phyloP scores from a whole-genome alignment of 768 basidiomycete species.

The Lactarius pseudohatsudake region DNA sequence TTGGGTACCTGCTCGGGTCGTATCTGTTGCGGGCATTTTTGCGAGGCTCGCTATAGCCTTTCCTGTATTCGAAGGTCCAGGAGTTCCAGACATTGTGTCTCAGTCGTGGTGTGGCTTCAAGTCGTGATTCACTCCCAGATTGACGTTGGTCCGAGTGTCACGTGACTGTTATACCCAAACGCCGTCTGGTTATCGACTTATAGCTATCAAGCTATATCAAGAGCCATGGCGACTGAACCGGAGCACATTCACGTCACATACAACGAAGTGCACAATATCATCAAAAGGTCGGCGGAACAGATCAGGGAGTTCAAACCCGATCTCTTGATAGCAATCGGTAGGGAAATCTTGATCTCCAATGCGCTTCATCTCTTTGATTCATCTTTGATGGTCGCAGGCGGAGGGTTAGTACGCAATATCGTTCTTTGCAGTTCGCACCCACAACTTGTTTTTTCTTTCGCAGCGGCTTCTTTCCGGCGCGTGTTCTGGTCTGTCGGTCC shows the following conservation, averaged over 20 bases:
- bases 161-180: not conserved
- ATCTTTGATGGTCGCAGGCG: slow-evolving; percentile 45
- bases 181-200: not conserved
- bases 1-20: slow-evolving; percentile 70
- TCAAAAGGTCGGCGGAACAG: slow-evolving; percentile 59
- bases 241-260: slow-evolving; percentile 77
- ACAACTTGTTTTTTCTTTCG: slow-evolving; percentile 27
- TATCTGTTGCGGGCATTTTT: slow-evolving; percentile 59
- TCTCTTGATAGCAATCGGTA: slow-evolving; percentile 80
- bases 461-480: slow-evolving; percentile 95
- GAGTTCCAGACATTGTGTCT: slow-evolving; percentile 23
- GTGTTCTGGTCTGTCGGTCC: slow-evolving; percentile 58
- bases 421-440: slow-evolving; percentile 17
- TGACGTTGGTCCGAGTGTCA: not conserved
- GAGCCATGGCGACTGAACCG: slow-evolving; percentile 38
- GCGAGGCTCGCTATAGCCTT: slow-evolving; percentile 79
- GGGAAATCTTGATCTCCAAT: slow-evolving; percentile 29
- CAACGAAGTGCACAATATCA: slow-evolving; percentile 91
- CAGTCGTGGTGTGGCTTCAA: not conserved
- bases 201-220: not conserved
- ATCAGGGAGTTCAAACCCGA: slow-evolving; percentile 86
- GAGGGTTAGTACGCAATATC: slow-evolving; percentile 60
- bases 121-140: too few species aligned
- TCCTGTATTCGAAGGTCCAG: slow-evolving; percentile 35
- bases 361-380: not conserved